Conservation (phyloP, 352 stramenopile genomes). For the Globisporangium uncinulatum region DNA sequence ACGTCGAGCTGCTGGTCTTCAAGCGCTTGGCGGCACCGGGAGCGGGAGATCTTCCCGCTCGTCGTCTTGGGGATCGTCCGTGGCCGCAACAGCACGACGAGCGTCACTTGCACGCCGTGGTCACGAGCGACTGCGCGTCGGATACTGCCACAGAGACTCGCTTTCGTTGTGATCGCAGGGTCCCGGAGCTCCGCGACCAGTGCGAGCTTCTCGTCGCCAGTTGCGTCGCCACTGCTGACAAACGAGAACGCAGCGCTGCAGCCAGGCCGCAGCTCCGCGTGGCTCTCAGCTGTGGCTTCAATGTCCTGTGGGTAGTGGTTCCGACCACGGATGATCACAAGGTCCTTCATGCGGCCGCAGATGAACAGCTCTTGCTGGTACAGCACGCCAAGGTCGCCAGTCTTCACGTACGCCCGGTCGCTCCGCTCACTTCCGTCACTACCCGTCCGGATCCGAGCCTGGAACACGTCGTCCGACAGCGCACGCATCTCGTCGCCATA, state of each 20-base stretch:
- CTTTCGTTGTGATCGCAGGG: constrained; percentile 55
- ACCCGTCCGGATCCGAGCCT: constrained; percentile 56
- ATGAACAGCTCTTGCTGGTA: constrained; percentile 96
- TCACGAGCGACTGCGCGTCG: constrained; percentile 60
- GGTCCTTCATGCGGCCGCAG: constrained; percentile 97
- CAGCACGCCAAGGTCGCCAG: constrained; percentile 97
- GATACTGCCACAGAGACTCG: constrained; percentile 71
- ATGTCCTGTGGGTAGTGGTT: constrained; percentile 99
- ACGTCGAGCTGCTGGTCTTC: constrained; percentile 52
- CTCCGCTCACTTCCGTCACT: constrained; percentile 22
- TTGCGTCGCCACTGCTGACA: constrained; percentile 22
- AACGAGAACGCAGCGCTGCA: constrained; percentile 94
- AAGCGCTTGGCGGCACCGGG: constrained; percentile 75
- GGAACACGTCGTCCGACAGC: constrained; percentile 86
- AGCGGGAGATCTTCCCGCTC: constrained; percentile 97
- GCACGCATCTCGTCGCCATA: constrained; percentile 76
- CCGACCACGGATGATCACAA: constrained; percentile 98
- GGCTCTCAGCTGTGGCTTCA: constrained; percentile 89
- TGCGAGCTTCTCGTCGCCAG: constrained; percentile 56
- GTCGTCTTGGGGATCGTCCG: constrained; percentile 97
- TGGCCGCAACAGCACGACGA: constrained; percentile 89
- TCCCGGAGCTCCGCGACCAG: constrained; percentile 77
- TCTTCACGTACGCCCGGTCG: constrained; percentile 81
- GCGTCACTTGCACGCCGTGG: constrained; percentile 84
- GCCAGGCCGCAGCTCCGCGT: constrained; percentile 85